These are phyloP conservation scores for Allium fistulosum DNA, from an alignment of 106 monocot species.

Conservation along the genomic window DNA sequence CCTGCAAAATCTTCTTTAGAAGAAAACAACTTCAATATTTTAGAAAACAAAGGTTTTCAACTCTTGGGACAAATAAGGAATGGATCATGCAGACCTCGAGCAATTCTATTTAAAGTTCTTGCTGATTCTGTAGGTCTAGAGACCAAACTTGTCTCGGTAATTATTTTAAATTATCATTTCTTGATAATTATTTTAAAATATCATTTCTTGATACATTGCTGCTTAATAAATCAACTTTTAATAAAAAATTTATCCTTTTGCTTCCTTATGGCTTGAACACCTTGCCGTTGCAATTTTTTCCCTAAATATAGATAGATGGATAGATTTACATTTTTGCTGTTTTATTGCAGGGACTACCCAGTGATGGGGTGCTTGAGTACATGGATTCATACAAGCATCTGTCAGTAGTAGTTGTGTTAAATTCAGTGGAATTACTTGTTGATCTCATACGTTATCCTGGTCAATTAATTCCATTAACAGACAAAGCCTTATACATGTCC, in stretches of 20 bases:
- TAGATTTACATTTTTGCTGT: background rate
- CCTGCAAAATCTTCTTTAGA: constrained; percentile 61
- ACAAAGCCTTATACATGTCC: constrained; percentile 71
- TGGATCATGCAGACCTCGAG: constrained; percentile 84
- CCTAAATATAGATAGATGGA: background rate
- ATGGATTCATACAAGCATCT: constrained; percentile 77
- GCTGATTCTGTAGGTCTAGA: constrained; percentile 89
- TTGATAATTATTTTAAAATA: constrained; percentile 4
- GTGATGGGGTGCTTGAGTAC: constrained; percentile 56
- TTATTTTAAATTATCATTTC: background rate
- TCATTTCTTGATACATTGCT: background rate
- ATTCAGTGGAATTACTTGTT: constrained; percentile 81
- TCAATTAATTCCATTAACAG: constrained; percentile 80
- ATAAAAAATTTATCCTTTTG: background rate
- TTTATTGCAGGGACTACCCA: constrained; percentile 56
- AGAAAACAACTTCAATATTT: constrained; percentile 36
- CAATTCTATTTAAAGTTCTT: constrained; percentile 94
- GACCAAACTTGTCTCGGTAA: constrained; percentile 87
- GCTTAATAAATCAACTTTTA: background rate
- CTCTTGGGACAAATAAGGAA: constrained; percentile 83
- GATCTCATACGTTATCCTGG: constrained; percentile 95
- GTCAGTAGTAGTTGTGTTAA: constrained; percentile 73
- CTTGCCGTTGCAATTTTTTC: background rate
- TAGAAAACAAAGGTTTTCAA: constrained; percentile 61
- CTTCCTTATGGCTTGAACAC: background rate